Percentiles rank a stretch among this genome's conserved stretches.
Evolutionary conservation across 108 stramenopile genomes (phyloP).

Genomic region (Poteriospumella lacustris): DNA sequence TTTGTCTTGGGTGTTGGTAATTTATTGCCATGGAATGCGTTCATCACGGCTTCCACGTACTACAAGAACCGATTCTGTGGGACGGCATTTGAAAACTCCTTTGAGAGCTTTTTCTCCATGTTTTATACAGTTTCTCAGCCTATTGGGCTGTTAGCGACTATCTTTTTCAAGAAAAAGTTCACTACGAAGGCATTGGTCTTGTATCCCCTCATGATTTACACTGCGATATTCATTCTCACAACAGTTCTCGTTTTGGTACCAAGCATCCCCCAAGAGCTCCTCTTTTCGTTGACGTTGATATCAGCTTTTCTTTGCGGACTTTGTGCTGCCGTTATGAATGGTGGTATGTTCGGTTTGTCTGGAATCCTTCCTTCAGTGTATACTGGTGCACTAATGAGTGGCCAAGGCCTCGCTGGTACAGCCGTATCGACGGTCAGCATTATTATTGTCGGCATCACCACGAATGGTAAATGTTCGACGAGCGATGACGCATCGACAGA

Average conservation of each 20-base stretch:
- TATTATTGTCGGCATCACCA: neutral
- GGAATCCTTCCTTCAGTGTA: slow-evolving; percentile 5
- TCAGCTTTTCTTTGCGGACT: slow-evolving; percentile 20
- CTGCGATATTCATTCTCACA: slow-evolving; percentile 22
- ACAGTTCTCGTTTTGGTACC: slow-evolving; percentile 17
- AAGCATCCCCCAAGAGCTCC: neutral
- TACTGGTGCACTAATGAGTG: slow-evolving; percentile 16
- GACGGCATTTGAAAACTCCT: slow-evolving; percentile 19
- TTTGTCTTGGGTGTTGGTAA: slow-evolving; percentile 34
- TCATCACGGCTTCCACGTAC: slow-evolving; percentile 36
- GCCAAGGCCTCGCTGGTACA: slow-evolving; percentile 35
- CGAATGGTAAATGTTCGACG: neutral
- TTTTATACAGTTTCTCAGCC: slow-evolving; percentile 25
- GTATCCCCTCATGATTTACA: slow-evolving; percentile 11
- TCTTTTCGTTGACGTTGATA: slow-evolving; percentile 21
- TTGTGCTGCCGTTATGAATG: slow-evolving; percentile 26
- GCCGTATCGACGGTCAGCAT: slow-evolving; percentile 30
- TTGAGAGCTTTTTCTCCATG: slow-evolving; percentile 30
- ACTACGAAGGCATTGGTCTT: slow-evolving; percentile 9
- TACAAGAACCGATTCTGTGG: slow-evolving; percentile 11
- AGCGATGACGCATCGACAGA: neutral
- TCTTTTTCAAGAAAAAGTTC: slow-evolving; percentile 19
- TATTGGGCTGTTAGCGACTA: slow-evolving; percentile 13
- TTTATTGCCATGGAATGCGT: slow-evolving; percentile 40
- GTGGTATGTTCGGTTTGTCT: slow-evolving; percentile 25